Evolutionary conservation across 176 grass and related monocot species (phyloP).

Genomic region (Triticum turgidum): DNA sequence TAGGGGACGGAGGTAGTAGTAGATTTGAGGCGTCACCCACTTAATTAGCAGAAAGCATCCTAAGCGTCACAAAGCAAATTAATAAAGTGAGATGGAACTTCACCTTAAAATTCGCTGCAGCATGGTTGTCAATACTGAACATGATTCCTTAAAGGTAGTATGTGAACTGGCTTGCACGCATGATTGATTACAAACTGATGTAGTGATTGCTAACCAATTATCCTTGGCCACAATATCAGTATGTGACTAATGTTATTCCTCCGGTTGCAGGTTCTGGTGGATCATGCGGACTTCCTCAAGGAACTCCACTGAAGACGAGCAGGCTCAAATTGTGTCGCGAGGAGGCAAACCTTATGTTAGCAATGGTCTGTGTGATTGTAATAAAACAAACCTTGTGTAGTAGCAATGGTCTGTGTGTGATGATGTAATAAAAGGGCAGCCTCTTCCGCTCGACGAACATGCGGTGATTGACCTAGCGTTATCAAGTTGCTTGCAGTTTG

Average conservation of each 20-base stretch:
- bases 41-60: neutral
- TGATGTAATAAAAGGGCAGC: conserved; percentile 34
- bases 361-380: neutral
- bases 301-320: conserved; percentile 53
- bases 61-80: neutral
- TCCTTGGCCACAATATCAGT: neutral
- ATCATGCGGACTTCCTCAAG: conserved; percentile 75
- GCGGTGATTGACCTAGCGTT: neutral
- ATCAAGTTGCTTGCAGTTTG: neutral
- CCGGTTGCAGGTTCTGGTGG: conserved; percentile 67
- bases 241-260: conserved; percentile 14
- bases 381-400: conserved; percentile 33
- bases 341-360: conserved; percentile 6
- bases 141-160: neutral
- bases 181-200: too few relatives aligned
- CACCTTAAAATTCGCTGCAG: neutral
- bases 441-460: neutral
- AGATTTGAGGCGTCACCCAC: neutral
- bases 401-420: neutral
- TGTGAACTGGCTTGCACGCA: too few relatives aligned
- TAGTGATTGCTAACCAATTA: neutral
- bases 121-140: neutral
- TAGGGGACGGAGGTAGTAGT: too few relatives aligned
- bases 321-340: neutral
- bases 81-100: neutral